Conservation (phyloP, 306 rosid genomes). For the Vigna hirtella region DNA sequence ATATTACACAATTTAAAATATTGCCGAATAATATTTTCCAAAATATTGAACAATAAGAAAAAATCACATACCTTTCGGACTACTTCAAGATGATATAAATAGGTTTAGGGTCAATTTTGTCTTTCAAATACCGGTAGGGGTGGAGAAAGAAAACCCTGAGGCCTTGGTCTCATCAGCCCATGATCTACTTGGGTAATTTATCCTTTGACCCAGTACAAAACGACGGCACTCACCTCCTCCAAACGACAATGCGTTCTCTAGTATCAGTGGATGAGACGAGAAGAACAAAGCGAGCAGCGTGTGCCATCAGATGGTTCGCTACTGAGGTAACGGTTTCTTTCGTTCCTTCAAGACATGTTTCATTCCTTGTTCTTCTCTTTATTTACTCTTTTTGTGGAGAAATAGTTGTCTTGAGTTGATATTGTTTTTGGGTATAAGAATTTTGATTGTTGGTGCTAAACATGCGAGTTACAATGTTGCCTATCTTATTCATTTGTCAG, state of each 20-base stretch:
- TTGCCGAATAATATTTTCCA: too few relatives aligned
- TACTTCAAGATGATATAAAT: too few relatives aligned
- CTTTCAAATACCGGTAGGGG: too few relatives aligned
- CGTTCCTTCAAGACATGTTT: not conserved
- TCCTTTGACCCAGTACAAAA: not conserved
- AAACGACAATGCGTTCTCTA: not conserved
- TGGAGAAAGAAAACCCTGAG: too few relatives aligned
- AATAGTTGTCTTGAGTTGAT: not conserved
- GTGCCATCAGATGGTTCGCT: not conserved
- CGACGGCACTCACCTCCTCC: not conserved
- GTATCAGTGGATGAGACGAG: constrained; percentile 23
- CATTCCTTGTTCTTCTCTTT: too few relatives aligned
- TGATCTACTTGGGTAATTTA: not conserved
- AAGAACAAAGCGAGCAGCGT: not conserved
- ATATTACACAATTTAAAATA: too few relatives aligned
- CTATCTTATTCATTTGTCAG: not conserved
- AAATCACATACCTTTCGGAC: too few relatives aligned
- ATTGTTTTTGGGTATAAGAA: not conserved
- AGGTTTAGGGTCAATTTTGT: too few relatives aligned
- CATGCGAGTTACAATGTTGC: not conserved
- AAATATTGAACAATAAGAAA: too few relatives aligned
- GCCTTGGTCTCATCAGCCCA: not conserved
- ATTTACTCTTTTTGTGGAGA: not conserved
- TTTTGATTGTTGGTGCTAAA: not conserved
- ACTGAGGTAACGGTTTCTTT: not conserved